Base-by-base conservation (phyloP, 1,139 yeast genomes). In the Zygosaccharomyces sapae region DNA sequence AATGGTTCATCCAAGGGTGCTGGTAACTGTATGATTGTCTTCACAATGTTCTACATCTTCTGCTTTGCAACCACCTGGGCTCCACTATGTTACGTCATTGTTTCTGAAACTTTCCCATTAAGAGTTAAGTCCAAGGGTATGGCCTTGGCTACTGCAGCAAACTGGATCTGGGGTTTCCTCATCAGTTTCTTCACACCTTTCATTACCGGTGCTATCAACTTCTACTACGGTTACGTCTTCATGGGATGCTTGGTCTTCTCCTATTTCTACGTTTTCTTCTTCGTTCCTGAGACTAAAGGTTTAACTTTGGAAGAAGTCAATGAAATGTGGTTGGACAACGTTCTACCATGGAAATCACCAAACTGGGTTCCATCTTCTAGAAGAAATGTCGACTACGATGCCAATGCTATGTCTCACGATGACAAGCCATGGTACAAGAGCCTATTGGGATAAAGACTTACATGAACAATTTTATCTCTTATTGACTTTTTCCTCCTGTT, bases 51-150 rank as follows among this genome's bases (percentile, higher is more conserved):
- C 64, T 86, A 76, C 75, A 83, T 86, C 56, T 81, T 83, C 76
- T 81, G 77, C 72, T 86, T 86, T 66, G 94, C 95, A 44, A 74
- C 83, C 46, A 80, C 92, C 20, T 86, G 95, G 92, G 94, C 89
- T 53, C 89, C 92, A 59, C 79, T 82, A 62, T 81, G 81, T 46
- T 86, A 74, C 72, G 82, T 83, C 54, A 79, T 84, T 61, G 77
- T 80, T 46, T 79, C 90, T 35, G 95, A 86, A 70, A 74, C 83
- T 50, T 85, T 80, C 72, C 92, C 95, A 65, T 76, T 84, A 59
- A 79, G 90, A 70, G 80, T 85, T 63, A 80, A 86, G 70, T 76
- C 88, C 43, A 83, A 84, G 72, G 87, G 83, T 55, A 83, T 85
- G 82, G 80, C 87, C 53, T 69, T 85, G 53, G 85, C 90, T 44